A percentile compares a stretch with the other conserved stretches of the same genome.
Conservation (phyloP, 805 yeast genomes). For the Zygosaccharomyces pseudorouxii region DNA sequence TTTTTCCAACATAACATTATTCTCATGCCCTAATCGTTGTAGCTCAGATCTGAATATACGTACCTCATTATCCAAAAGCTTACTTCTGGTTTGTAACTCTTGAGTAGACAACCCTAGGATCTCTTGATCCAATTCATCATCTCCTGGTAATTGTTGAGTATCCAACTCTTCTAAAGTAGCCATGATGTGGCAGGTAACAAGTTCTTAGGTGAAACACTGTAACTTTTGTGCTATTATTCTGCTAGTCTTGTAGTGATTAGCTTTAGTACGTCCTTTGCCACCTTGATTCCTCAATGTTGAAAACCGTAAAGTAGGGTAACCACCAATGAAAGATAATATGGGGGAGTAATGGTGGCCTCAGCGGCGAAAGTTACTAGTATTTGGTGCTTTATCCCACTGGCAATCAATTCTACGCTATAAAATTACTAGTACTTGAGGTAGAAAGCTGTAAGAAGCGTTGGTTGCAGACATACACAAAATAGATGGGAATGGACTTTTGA, state of each 20-base stretch:
- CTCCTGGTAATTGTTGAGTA: constrained; percentile 40
- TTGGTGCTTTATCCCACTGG: background rate
- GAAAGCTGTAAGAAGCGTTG: too few relatives aligned
- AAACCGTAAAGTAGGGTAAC: background rate
- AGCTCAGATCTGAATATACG: constrained; percentile 90
- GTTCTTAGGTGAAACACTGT: background rate
- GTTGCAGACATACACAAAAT: background rate
- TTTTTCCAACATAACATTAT: constrained; percentile 85
- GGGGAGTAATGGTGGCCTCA: background rate
- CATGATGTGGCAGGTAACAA: constrained; percentile 40
- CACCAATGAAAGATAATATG: background rate
- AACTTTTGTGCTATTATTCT: background rate
- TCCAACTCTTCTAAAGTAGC: constrained; percentile 83
- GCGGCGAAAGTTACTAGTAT: background rate
- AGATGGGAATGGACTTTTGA: too few relatives aligned
- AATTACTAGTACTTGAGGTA: background rate
- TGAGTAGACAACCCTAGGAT: constrained; percentile 70
- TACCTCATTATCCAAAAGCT: constrained; percentile 88
- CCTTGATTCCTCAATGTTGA: constrained; percentile 1
- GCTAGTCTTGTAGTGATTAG: background rate
- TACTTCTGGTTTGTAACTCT: constrained; percentile 81
- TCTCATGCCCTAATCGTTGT: constrained; percentile 87
- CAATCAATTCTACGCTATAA: background rate
- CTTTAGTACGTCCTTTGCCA: constrained; percentile 2
- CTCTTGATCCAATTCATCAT: constrained; percentile 72